phyloP scores from a whole-genome alignment of 1,139 yeast genomes.

The Candida neerlandica region DNA sequence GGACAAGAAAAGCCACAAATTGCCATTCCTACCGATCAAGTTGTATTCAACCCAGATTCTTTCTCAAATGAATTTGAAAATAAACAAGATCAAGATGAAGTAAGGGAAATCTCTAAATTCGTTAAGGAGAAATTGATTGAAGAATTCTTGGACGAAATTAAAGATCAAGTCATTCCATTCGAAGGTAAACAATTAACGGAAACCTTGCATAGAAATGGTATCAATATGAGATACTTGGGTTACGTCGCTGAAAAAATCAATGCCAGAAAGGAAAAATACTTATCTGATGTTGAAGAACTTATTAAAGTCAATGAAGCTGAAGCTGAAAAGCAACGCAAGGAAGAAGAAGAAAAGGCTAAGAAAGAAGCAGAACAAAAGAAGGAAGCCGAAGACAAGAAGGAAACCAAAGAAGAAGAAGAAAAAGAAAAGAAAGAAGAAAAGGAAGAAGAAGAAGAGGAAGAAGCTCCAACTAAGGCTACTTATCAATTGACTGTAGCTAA shows the following conservation, averaged over 20 bases:
- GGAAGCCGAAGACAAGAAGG: constrained; percentile 27
- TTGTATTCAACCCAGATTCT: constrained; percentile 79
- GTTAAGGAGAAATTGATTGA: constrained; percentile 63
- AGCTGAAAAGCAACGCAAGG: constrained; percentile 25
- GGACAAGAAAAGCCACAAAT: constrained; percentile 52
- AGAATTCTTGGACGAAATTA: constrained; percentile 59
- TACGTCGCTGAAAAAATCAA: constrained; percentile 44
- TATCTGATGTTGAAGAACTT: constrained; percentile 22
- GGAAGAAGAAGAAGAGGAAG: constrained; percentile 29
- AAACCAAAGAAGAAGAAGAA: constrained; percentile 9
- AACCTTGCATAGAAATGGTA: constrained; percentile 76
- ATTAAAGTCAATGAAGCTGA: constrained; percentile 28
- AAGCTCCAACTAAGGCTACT: constrained; percentile 39
- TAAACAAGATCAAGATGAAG: constrained; percentile 57
- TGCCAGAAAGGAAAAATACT: constrained; percentile 27
- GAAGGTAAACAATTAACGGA: constrained; percentile 78
- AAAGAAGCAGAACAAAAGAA: constrained; percentile 24
- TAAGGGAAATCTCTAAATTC: constrained; percentile 68
- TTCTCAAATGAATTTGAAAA: constrained; percentile 50
- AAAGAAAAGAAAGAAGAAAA: constrained; percentile 34
- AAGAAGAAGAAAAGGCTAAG: constrained; percentile 24
- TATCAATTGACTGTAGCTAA: constrained; percentile 47
- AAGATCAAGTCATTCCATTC: constrained; percentile 64
- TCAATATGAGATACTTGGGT: constrained; percentile 89
- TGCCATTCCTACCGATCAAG: constrained; percentile 57